These are phyloP conservation scores for Mycena latifolia DNA, from an alignment of 768 basidiomycete genomes.

Conservation along the genomic window DNA sequence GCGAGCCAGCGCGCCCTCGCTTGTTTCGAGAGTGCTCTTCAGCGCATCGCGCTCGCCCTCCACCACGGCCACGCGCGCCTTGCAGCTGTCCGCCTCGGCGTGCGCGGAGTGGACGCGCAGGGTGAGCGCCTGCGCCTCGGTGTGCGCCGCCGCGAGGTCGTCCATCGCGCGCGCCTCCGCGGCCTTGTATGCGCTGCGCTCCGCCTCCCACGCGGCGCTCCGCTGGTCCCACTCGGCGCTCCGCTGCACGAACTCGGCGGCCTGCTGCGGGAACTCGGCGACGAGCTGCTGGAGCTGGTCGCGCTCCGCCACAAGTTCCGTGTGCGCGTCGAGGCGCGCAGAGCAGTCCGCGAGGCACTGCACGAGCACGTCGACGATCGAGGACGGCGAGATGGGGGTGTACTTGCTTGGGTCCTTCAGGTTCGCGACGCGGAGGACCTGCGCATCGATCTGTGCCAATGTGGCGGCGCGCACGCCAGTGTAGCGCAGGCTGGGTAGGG, in stretches of 20 bases:
- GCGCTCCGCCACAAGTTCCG: too few species aligned
- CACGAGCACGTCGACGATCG: constrained; percentile 19
- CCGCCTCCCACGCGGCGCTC: neutral
- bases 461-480: constrained; percentile 7
- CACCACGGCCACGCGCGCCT: neutral
- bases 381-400: constrained; percentile 14
- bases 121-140: neutral
- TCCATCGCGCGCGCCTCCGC: neutral
- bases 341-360: constrained; percentile 6
- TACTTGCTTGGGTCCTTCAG: neutral
- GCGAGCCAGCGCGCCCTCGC: too few species aligned
- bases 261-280: too few species aligned
- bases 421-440: neutral
- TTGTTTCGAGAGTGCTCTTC: too few species aligned
- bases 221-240: neutral
- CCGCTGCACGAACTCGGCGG: too few species aligned
- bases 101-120: neutral
- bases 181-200: neutral
- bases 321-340: neutral
- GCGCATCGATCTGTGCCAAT: neutral
- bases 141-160: neutral
- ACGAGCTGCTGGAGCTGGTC: too few species aligned
- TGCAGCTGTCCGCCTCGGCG: constrained; percentile 2
- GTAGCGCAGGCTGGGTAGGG: neutral
- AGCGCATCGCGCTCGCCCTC: too few species aligned